These are phyloP conservation scores for Fusarium sp. DNA, from an alignment of 2,329 filamentous ascomycete species.

Conservation along the genomic window DNA sequence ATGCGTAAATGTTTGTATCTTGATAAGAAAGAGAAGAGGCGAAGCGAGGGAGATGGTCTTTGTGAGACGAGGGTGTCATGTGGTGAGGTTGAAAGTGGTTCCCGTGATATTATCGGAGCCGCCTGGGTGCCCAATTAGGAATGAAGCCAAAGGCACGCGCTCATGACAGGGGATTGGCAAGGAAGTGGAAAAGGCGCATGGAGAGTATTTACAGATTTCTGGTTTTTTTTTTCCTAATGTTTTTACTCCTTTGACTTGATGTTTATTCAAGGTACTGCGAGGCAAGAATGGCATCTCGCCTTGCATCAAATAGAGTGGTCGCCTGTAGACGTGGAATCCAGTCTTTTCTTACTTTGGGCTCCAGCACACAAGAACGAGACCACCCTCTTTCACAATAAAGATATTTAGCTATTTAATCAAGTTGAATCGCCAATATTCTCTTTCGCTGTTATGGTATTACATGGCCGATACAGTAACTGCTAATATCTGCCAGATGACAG, in stretches of 20 bases:
- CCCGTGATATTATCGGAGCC: constrained; percentile 33
- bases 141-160: not conserved
- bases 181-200: not conserved
- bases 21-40: not conserved
- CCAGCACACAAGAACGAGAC: not conserved
- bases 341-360: not conserved
- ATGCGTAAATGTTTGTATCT: too few species aligned
- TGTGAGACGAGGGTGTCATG: constrained; percentile 20
- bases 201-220: not conserved
- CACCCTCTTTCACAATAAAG: not conserved
- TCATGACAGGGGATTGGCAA: not conserved
- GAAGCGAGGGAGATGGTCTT: not conserved
- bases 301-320: not conserved
- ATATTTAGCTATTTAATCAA: not conserved
- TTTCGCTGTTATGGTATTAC: not conserved
- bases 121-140: not conserved
- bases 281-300: not conserved
- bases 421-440: not conserved
- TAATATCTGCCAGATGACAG: not conserved
- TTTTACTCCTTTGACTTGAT: not conserved
- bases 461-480: too few species aligned
- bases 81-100: constrained; percentile 29
- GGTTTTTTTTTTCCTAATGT: not conserved
- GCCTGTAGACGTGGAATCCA: not conserved
- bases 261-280: accelerated